Evolutionary conservation across 495 filamentous ascomycete genomes (phyloP).

Genomic region (Staphylotrichum tortipilum): DNA sequence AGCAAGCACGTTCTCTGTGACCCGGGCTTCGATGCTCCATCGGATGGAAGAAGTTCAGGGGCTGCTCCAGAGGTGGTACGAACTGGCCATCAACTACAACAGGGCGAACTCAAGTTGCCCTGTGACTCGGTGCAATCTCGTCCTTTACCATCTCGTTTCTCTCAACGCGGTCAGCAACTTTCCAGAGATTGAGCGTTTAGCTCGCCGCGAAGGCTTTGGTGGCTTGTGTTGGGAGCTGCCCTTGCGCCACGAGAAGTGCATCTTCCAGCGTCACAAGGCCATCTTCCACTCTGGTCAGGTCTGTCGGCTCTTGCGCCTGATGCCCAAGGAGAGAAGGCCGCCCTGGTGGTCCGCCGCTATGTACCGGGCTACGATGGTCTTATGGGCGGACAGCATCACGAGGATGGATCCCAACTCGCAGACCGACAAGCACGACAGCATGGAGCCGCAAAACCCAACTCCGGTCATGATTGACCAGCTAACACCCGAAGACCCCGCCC

Average conservation of each 20-base stretch:
- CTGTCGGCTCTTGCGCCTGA: constrained; percentile 39
- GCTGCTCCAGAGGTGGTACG: constrained; percentile 51
- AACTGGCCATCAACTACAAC: constrained; percentile 34
- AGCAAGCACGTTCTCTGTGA: constrained; percentile 29
- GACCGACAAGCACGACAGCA: constrained; percentile 12
- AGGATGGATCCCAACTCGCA: constrained; percentile 29
- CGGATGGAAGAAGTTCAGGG: constrained; percentile 47
- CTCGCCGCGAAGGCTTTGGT: constrained; percentile 43
- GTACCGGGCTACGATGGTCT: constrained; percentile 43
- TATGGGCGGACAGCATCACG: constrained; percentile 40
- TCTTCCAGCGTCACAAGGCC: constrained; percentile 46
- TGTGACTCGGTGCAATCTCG: constrained; percentile 45
- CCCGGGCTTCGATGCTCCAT: constrained; percentile 41
- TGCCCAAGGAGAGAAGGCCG: constrained; percentile 37
- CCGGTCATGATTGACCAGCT: constrained; percentile 34
- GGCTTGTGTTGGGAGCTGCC: constrained; percentile 40
- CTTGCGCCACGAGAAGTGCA: constrained; percentile 42
- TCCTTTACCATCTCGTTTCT: constrained; percentile 55
- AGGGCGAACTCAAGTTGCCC: constrained; percentile 30
- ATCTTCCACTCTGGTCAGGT: constrained; percentile 55
- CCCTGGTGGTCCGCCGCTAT: constrained; percentile 48
- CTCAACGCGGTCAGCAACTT: constrained; percentile 53
- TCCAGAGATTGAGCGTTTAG: constrained; percentile 49
- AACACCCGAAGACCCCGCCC: constrained; percentile 26
- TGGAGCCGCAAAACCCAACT: not conserved